Conservation (phyloP, 495 filamentous ascomycete species). For the Lophiostoma macrostomum region DNA sequence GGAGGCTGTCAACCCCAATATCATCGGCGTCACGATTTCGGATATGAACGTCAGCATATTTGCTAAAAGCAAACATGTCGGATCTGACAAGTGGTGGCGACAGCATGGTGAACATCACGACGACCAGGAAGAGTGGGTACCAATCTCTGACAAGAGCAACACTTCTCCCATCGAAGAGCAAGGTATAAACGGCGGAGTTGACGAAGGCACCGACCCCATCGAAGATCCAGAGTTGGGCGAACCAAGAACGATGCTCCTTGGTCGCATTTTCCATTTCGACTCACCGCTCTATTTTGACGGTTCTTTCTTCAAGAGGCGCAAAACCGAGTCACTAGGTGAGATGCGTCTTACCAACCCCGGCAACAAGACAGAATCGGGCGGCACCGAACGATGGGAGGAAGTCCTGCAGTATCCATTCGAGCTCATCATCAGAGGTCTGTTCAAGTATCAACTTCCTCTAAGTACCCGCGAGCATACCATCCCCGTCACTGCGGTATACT, state of each 20-base stretch:
- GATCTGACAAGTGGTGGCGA: slow-evolving; percentile 71
- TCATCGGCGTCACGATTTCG: slow-evolving; percentile 78
- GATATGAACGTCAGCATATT: slow-evolving; percentile 88
- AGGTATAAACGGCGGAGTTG: slow-evolving; percentile 45
- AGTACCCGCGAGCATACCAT: slow-evolving; percentile 40
- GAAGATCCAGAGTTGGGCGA: slow-evolving; percentile 58
- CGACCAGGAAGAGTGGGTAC: slow-evolving; percentile 32
- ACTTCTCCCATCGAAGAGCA: not conserved
- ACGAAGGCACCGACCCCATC: slow-evolving; percentile 71
- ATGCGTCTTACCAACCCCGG: slow-evolving; percentile 78
- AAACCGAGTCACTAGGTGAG: slow-evolving; percentile 71
- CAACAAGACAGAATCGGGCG: slow-evolving; percentile 82
- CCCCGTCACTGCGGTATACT: slow-evolving; percentile 16
- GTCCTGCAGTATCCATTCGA: slow-evolving; percentile 90
- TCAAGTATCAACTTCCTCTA: slow-evolving; percentile 86
- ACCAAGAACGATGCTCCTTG: slow-evolving; percentile 81
- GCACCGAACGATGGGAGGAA: slow-evolving; percentile 85
- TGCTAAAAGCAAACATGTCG: slow-evolving; percentile 83
- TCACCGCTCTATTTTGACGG: slow-evolving; percentile 83
- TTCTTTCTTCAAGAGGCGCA: slow-evolving; percentile 69
- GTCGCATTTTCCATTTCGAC: slow-evolving; percentile 81
- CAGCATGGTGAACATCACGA: slow-evolving; percentile 49
- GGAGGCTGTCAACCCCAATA: slow-evolving; percentile 83
- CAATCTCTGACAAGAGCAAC: not conserved
- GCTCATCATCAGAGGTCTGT: slow-evolving; percentile 80